Base-by-base conservation (phyloP, 2,329 filamentous ascomycete species). In the Aspergillus unguis region DNA sequence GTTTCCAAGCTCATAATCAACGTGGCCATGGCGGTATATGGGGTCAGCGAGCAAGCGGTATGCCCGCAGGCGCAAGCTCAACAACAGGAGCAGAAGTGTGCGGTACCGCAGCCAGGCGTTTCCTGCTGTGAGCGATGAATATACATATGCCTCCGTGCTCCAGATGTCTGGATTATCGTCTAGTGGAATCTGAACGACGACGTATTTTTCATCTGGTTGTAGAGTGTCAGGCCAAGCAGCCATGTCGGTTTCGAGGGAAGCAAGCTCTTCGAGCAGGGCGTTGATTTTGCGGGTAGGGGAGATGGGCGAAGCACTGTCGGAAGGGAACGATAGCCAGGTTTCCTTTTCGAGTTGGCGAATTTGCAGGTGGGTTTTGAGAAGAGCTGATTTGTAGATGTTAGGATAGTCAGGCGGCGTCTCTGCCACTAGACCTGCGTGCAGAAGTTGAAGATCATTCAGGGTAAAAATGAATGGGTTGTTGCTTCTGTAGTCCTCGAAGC, bases 31-130 rank as follows among this genome's bases (percentile, higher is more conserved):
- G 4, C 23, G 28, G 28, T 45, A 35, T 23, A 42, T 7, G 4
- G 36, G 23, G 9, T 33, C n/a, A 5, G 36, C 25, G 7, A 52
- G 25, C 10, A 52, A 10, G 11, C 36, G 29, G 17, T 35, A 52
- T 5, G 43, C 43, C 28, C 49, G 49, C 35, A 52, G 44, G 11
- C 49, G 49, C 36, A 52, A 26, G 28, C 43, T 46, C 11, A 46
- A 37, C 8, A 33, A 32, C 11, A 52, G 31, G 11, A 47, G 29
- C 29, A 26, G 49, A 41, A 52, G 49, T 37, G 38, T 46, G 43
- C 49, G 49, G 29, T 52, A 52, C 29, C 29, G 49, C n/a, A 44
- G 35, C 49, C 49, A 52, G 36, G 42, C 49, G 41, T 52, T 29
- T 11, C 43, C 43, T 10, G 43, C 37, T 10, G 28, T 36, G 43